Conservation (phyloP, 2,329 filamentous ascomycete genomes). For the Microsporum audouinii region DNA sequence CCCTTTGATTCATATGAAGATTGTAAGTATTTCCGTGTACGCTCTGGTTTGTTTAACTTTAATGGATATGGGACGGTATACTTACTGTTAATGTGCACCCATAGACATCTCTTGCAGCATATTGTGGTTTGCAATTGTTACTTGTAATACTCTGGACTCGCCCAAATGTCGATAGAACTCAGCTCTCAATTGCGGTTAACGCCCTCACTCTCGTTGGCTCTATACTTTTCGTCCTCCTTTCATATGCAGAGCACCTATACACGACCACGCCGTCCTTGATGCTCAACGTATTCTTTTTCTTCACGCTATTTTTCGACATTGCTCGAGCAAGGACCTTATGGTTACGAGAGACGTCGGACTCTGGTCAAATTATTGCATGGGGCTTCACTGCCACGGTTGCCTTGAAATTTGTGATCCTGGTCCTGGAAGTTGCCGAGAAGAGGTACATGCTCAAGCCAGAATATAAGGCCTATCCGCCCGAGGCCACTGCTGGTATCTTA, state of each 20-base stretch:
- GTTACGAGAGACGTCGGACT: conserved; percentile 22
- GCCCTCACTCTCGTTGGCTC: conserved; percentile 22
- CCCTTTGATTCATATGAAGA: conserved; percentile 23
- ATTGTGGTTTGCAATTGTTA: conserved; percentile 27
- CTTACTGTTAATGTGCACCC: background rate
- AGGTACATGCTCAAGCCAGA: conserved; percentile 29
- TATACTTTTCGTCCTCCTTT: conserved; percentile 29
- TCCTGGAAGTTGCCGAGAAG: conserved; percentile 39
- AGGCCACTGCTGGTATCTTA: conserved; percentile 43
- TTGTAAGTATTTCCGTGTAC: conserved; percentile 22
- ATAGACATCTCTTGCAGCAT: conserved; percentile 24
- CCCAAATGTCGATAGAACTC: conserved; percentile 23
- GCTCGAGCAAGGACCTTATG: conserved; percentile 37
- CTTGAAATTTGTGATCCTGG: conserved; percentile 34
- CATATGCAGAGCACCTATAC: conserved; percentile 38
- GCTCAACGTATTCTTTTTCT: conserved; percentile 38
- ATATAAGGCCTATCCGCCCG: conserved; percentile 35
- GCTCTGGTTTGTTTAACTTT: background rate
- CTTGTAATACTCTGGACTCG: conserved; percentile 30
- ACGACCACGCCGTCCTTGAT: conserved; percentile 38
- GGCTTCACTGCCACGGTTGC: conserved; percentile 33
- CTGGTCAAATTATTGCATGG: conserved; percentile 30
- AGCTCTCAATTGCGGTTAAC: conserved; percentile 26
- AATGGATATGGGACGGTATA: background rate
- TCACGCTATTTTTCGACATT: conserved; percentile 38